Conservation (phyloP, 1,284 basidiomycete species). For the Tilletia caries region DNA sequence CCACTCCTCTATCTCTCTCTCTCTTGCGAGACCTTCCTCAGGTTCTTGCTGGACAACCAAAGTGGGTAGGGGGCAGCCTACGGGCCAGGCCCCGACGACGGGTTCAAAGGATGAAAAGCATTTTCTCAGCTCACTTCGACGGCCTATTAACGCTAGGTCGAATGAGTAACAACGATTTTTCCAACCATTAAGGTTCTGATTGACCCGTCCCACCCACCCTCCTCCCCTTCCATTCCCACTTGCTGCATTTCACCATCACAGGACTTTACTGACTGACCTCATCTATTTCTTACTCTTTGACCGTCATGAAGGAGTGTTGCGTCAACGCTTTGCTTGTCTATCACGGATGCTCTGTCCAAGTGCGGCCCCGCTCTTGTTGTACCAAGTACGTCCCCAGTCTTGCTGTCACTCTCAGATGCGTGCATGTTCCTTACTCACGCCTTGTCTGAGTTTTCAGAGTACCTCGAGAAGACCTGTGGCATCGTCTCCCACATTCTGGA, state of each 20-base stretch:
- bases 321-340: conserved; percentile 44
- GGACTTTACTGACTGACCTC: not conserved
- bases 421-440: conserved; percentile 54
- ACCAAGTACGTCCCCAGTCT: conserved; percentile 54
- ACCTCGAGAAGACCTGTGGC: conserved; percentile 59
- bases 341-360: conserved; percentile 40
- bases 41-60: too few species aligned
- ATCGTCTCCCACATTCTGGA: conserved; percentile 65
- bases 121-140: conserved; percentile 84
- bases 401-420: conserved; percentile 61
- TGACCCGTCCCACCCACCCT: conserved; percentile 15
- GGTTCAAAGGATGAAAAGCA: conserved; percentile 62
- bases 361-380: conserved; percentile 42
- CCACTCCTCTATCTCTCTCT: not conserved
- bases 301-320: conserved; percentile 28
- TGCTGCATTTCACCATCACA: not conserved
- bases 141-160: conserved; percentile 53
- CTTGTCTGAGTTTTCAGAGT: conserved; percentile 54
- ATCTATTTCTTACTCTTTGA: not conserved
- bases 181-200: conserved; percentile 31
- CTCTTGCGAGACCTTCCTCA: not conserved
- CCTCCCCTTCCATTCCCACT: not conserved
- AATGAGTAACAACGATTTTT: conserved; percentile 38
- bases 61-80: too few species aligned
- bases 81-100: conserved; percentile 18